Evolutionary conservation across 1,284 basidiomycete species (phyloP), one percentile per base, ranked within the genome.

Genomic region (Rhodotorula sp.): DNA sequence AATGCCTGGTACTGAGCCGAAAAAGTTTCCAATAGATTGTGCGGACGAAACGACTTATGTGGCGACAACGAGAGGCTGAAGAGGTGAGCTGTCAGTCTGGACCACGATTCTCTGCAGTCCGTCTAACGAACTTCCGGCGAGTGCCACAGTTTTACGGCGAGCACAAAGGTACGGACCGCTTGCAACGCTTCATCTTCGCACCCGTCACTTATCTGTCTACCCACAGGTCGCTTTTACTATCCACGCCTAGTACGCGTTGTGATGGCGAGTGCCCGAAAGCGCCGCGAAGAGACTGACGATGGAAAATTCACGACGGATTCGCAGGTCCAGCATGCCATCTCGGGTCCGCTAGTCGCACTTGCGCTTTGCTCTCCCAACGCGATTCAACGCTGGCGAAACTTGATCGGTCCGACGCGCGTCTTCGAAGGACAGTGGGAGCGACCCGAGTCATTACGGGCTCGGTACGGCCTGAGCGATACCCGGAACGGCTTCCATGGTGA

Each of bases 361-460:
- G 77, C 76, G 0, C 67, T 78, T 6, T 62, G 55, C 60, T 74
- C 73, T 6, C 72, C 70, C n/a, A 64, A 71, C 57, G 77, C 75
- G 1, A 73, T 78, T 46, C 30, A 56, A 18, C 64, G 65, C 6
- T 78, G 77, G 77, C 64, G 77, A 17, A 30, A 66, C 0, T 59
- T 78, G 33, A 76, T 78, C n/a, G 77, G 77, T 0, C 77, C 76
- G 14, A 78, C 77, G 4, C 67, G 77, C 30, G 77, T 78, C 12
- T 78, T 70, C 70, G 69, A 71, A 53, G 69, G 59, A 7, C 75
- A 76, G 56, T 78, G 77, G 77, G 64, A 69, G n/a, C 51, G 57
- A 1, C 73, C 75, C 4, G 67, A 71, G 15, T 67, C 66, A 2
- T 55, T 78, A 22, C 33, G 77, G 18, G 75, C 76, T 6, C 37